phyloP scores from a whole-genome alignment of 257 asterid genomes.

The Dorcoceras hygrometricum region DNA sequence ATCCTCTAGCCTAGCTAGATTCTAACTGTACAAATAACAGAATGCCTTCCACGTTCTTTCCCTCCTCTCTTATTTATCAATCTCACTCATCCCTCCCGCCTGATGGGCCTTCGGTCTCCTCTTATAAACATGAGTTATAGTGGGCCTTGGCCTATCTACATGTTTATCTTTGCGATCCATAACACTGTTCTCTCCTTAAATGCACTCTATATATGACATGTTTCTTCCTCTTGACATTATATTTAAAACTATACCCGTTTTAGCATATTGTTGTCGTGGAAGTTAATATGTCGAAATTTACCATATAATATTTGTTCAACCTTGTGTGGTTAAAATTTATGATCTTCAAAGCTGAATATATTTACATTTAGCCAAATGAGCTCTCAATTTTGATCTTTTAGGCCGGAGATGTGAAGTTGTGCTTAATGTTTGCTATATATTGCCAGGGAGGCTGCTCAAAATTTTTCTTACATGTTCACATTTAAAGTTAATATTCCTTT shows the following conservation, averaged over 20 bases:
- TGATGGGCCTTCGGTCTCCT: too few relatives aligned
- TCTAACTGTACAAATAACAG: too few relatives aligned
- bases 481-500: slow-evolving; percentile 8
- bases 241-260: slow-evolving; percentile 1
- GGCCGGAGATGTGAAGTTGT: slow-evolving; percentile 16
- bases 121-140: too few relatives aligned
- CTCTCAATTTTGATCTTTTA: slow-evolving; percentile 7
- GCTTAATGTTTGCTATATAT: neutral
- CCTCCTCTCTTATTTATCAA: too few relatives aligned
- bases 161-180: too few relatives aligned
- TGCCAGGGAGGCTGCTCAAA: slow-evolving; percentile 1
- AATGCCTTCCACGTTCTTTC: too few relatives aligned
- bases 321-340: slow-evolving; percentile 5
- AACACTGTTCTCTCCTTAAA: neutral
- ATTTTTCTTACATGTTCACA: neutral
- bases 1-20: too few relatives aligned
- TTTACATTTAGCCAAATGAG: neutral
- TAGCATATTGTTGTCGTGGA: neutral
- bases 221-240: neutral
- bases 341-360: slow-evolving; percentile 17
- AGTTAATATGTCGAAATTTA: neutral
- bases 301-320: neutral
- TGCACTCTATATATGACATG: neutral
- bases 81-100: too few relatives aligned
- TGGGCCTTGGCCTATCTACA: too few relatives aligned